A percentile compares a stretch with the other conserved stretches of the same genome.
Evolutionary conservation across 495 filamentous ascomycete species (phyloP).

Genomic region (Pyrenula aspistea): DNA sequence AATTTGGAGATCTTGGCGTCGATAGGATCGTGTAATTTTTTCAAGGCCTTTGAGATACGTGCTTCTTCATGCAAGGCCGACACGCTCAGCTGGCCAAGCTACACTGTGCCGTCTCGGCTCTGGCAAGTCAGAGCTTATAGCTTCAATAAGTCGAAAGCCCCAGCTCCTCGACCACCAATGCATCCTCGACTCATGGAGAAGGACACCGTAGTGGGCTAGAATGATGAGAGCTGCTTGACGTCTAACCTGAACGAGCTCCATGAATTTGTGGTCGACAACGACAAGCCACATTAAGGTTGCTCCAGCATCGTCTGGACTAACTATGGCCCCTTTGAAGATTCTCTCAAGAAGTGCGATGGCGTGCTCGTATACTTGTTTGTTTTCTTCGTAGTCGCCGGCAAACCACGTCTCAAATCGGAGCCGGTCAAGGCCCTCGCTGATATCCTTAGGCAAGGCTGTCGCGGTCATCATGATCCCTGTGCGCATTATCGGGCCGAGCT

Average conservation of each 20-base stretch:
- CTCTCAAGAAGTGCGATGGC: background rate
- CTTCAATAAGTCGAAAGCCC: conserved; percentile 1
- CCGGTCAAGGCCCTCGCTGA: background rate
- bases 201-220: conserved; percentile 2
- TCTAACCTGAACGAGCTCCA: background rate
- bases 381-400: background rate
- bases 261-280: background rate
- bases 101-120: background rate
- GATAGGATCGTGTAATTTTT: no score
- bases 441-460: background rate
- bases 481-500: background rate
- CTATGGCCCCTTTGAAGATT: background rate
- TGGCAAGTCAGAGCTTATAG: background rate
- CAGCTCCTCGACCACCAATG: conserved; percentile 4
- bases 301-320: background rate
- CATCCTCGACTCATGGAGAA: conserved; percentile 1
- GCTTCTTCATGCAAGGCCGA: no score
- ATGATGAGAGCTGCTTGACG: background rate
- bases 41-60: no score
- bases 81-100: background rate
- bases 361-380: background rate
- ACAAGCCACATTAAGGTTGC: conserved; percentile 2
- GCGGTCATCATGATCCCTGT: background rate
- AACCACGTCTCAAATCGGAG: background rate
- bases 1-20: no score